These are phyloP conservation scores for Simplicillium sp. DNA, from an alignment of 2,329 filamentous ascomycete species.

Conservation along the genomic window DNA sequence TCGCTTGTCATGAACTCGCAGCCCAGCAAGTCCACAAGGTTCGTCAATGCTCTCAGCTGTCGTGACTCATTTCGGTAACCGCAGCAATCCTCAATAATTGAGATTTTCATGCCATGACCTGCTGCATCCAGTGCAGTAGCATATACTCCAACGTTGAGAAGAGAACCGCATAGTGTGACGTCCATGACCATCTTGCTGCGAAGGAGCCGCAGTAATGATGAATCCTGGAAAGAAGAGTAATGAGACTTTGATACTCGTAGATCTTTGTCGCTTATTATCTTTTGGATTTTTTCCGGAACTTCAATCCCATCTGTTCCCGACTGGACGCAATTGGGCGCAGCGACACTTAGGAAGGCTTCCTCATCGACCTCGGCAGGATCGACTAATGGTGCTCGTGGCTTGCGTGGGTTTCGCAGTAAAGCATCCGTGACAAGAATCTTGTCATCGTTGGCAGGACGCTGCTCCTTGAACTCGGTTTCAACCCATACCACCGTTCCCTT, in stretches of 20 bases:
- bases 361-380: conserved; percentile 11
- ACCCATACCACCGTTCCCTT: conserved; percentile 75
- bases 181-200: conserved; percentile 84
- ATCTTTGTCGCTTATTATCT: conserved; percentile 37
- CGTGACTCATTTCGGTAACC: conserved; percentile 64
- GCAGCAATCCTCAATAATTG: conserved; percentile 79
- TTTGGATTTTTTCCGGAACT: conserved; percentile 31
- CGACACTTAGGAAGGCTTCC: conserved; percentile 36
- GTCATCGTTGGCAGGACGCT: conserved; percentile 45
- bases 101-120: conserved; percentile 78
- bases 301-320: conserved; percentile 25
- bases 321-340: conserved; percentile 1
- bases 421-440: conserved; percentile 36
- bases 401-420: too few relatives aligned
- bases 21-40: conserved; percentile 66
- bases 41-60: conserved; percentile 60
- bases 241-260: conserved; percentile 57
- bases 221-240: conserved; percentile 80
- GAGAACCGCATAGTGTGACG: conserved; percentile 77
- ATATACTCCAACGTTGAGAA: conserved; percentile 82
- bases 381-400: too few relatives aligned
- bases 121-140: conserved; percentile 88
- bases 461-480: conserved; percentile 61
- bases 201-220: conserved; percentile 63
- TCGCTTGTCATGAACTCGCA: conserved; percentile 54